Percentiles rank a stretch among this genome's conserved stretches.
Evolutionary conservation across 2,329 filamentous ascomycete species (phyloP).

Genomic region (Penicillium glabrum): DNA sequence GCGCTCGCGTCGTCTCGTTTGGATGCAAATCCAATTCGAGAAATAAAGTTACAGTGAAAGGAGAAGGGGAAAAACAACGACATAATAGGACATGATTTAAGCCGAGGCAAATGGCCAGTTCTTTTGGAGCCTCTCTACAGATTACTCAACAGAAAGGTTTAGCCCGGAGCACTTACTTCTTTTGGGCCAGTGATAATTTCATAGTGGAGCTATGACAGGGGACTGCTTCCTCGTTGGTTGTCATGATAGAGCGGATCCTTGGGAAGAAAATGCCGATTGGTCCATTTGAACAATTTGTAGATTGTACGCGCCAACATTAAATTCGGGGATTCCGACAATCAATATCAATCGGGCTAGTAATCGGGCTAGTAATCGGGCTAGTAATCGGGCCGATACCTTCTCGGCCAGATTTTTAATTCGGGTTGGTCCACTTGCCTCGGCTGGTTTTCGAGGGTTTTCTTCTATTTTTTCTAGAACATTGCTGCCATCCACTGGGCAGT

Average conservation of each 20-base stretch:
- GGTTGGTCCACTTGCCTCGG: background rate
- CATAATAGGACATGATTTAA: background rate
- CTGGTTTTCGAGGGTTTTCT: background rate
- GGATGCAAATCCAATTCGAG: background rate
- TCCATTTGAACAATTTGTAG: background rate
- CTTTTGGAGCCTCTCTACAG: background rate
- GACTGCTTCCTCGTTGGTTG: too few species aligned
- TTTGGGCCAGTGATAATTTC: constrained; percentile 7
- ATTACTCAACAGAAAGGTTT: background rate
- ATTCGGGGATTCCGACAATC: background rate
- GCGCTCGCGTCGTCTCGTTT: background rate
- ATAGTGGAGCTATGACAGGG: background rate
- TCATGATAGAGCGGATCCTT: background rate
- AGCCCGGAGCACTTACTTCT: constrained; percentile 10
- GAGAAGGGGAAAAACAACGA: background rate
- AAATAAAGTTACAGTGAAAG: background rate
- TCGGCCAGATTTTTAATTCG: background rate
- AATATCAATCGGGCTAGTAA: background rate
- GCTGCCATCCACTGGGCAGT: background rate
- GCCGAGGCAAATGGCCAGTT: background rate
- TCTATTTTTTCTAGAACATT: background rate
- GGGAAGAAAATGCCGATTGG: background rate
- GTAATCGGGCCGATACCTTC: background rate
- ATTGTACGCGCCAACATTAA: background rate
- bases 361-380: background rate